These are phyloP conservation scores for Haematococcus sp. DNA, from an alignment of 139 green algal genomes.

Conservation along the genomic window DNA sequence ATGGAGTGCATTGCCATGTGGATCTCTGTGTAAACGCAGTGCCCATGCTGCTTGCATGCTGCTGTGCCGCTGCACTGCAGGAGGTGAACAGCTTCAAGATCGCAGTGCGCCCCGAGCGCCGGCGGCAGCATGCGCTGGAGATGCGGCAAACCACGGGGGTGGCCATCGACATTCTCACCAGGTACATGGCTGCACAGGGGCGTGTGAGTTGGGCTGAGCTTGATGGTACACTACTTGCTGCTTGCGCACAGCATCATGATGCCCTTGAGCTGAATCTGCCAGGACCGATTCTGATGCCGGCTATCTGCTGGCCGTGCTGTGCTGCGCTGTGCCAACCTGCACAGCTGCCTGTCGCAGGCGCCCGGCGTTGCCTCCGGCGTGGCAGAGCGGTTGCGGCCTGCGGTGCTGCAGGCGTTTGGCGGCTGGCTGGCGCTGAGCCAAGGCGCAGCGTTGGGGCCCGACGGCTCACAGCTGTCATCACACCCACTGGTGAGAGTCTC, in stretches of 20 bases:
- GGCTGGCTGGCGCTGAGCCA: constrained; percentile 74
- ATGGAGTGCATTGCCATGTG: too few relatives aligned
- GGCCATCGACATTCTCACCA: constrained; percentile 70
- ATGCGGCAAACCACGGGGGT: constrained; percentile 40
- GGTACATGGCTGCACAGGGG: constrained; percentile 15
- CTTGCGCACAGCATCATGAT: too few relatives aligned
- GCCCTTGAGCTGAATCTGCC: too few relatives aligned
- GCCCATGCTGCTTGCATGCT: too few relatives aligned
- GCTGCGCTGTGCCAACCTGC: too few relatives aligned
- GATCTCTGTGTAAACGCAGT: too few relatives aligned
- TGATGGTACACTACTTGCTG: too few relatives aligned
- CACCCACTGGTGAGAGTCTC: constrained; percentile 16
- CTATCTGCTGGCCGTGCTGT: too few relatives aligned
- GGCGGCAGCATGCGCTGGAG: constrained; percentile 64
- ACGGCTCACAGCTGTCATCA: constrained; percentile 16
- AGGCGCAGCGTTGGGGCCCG: constrained; percentile 17
- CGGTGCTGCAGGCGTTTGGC: constrained; percentile 71
- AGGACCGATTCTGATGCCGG: too few relatives aligned
- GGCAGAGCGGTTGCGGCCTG: neutral
- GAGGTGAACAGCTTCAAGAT: constrained; percentile 60
- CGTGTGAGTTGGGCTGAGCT: neutral
- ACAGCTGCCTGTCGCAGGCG: neutral
- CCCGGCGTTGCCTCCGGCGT: neutral
- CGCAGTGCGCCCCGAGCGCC: constrained; percentile 72
- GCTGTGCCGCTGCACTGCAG: too few relatives aligned